Conservation (phyloP, 148 eudicot genomes). For the Arctostaphylos glauca region DNA sequence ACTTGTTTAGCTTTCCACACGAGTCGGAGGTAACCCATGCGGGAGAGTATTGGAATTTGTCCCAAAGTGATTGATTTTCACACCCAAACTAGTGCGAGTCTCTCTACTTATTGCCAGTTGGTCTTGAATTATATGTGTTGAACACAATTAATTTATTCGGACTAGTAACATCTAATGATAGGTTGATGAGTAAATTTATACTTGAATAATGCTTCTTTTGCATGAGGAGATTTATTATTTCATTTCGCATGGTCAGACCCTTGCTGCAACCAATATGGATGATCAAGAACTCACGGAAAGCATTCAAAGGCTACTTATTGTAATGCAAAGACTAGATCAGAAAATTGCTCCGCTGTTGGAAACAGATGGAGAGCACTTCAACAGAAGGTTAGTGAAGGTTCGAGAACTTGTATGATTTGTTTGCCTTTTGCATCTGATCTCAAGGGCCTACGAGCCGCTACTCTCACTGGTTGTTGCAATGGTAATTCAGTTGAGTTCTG, state of each 20-base stretch:
- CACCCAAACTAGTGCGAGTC: background rate
- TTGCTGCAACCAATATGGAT: conserved; percentile 88
- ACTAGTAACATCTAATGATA: conserved; percentile 1
- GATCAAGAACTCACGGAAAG: conserved; percentile 85
- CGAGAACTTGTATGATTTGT: conserved; percentile 11
- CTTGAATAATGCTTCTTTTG: background rate
- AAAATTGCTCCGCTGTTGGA: conserved; percentile 93
- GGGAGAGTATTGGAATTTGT: background rate
- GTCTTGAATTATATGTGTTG: background rate
- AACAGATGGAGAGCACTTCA: conserved; percentile 83
- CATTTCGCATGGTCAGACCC: conserved; percentile 46
- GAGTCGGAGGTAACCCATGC: background rate
- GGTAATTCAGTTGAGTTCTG: background rate
- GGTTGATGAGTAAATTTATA: background rate
- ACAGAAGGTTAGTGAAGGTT: conserved; percentile 52
- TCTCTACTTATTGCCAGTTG: background rate
- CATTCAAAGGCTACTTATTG: conserved; percentile 87
- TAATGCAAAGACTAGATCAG: conserved; percentile 86
- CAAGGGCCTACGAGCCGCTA: background rate
- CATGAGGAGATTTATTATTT: background rate
- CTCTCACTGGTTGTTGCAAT: background rate
- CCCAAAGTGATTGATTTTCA: background rate
- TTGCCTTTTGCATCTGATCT: background rate
- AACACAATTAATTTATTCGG: background rate
- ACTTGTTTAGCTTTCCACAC: background rate